Evolutionary conservation across 352 stramenopile genomes (phyloP).

Genomic region (Pythium scleroteichum): DNA sequence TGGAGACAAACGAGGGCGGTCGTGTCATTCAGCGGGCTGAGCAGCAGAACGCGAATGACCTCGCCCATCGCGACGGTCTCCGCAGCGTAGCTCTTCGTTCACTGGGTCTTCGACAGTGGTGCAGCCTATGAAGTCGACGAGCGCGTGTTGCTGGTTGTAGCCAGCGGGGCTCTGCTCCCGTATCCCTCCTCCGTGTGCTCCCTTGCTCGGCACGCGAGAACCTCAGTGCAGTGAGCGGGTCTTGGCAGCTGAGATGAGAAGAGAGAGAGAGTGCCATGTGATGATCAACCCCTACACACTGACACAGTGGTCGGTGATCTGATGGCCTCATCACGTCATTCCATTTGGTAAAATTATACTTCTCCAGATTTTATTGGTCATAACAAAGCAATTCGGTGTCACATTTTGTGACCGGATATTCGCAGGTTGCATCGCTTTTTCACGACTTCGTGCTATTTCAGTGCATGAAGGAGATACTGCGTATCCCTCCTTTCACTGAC

Average conservation of each 20-base stretch:
- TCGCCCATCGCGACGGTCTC: constrained; percentile 45
- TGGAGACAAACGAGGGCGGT: constrained; percentile 82
- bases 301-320: too few relatives aligned
- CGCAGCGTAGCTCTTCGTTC: not conserved
- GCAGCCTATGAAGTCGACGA: too few relatives aligned
- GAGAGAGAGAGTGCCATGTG: constrained; percentile 8
- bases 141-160: not conserved
- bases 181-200: too few relatives aligned
- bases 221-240: not conserved
- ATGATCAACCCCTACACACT: not conserved
- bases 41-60: constrained; percentile 80
- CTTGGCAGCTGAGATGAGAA: not conserved
- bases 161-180: too few relatives aligned
- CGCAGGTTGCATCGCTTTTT: too few relatives aligned
- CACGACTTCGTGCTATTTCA: too few relatives aligned
- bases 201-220: not conserved
- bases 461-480: too few relatives aligned
- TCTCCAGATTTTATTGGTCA: too few relatives aligned
- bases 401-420: too few relatives aligned
- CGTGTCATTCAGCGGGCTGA: constrained; percentile 64
- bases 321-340: not conserved
- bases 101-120: not conserved
- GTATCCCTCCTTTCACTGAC: too few relatives aligned
- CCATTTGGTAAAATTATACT: not conserved
- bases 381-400: not conserved